Conservation (phyloP, 345 rosid species). For the Microcos paniculata region DNA sequence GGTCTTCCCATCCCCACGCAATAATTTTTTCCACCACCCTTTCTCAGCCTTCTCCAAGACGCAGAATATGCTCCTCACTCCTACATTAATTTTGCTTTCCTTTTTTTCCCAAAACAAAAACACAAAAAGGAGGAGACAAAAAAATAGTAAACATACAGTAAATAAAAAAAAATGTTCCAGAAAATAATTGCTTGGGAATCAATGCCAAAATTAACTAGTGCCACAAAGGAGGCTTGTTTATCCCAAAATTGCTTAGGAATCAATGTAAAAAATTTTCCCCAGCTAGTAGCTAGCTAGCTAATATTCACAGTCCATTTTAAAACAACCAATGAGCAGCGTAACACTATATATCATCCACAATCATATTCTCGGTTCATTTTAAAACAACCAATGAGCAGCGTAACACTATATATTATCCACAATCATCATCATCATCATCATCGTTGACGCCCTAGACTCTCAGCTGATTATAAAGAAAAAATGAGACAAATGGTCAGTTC, state of each 20-base stretch:
- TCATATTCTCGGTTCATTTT: neutral
- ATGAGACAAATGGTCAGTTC: neutral
- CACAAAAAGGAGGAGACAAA: no score
- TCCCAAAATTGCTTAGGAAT: no score
- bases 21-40: conserved; percentile 71
- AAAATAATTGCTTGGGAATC: neutral
- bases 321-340: neutral
- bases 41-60: conserved; percentile 75
- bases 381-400: neutral
- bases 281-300: neutral
- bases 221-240: neutral
- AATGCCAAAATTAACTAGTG: neutral
- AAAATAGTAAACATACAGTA: neutral
- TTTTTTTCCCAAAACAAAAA: conserved; percentile 11
- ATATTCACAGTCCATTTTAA: neutral
- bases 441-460: neutral
- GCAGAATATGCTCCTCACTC: conserved; percentile 70
- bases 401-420: neutral
- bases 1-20: conserved; percentile 57
- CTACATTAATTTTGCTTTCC: conserved; percentile 77
- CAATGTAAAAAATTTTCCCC: no score
- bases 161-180: neutral
- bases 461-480: neutral
- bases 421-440: neutral
- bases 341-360: neutral